Base-by-base conservation (phyloP, 2,329 filamentous ascomycete species). In the Talaromyces funiculosus region DNA sequence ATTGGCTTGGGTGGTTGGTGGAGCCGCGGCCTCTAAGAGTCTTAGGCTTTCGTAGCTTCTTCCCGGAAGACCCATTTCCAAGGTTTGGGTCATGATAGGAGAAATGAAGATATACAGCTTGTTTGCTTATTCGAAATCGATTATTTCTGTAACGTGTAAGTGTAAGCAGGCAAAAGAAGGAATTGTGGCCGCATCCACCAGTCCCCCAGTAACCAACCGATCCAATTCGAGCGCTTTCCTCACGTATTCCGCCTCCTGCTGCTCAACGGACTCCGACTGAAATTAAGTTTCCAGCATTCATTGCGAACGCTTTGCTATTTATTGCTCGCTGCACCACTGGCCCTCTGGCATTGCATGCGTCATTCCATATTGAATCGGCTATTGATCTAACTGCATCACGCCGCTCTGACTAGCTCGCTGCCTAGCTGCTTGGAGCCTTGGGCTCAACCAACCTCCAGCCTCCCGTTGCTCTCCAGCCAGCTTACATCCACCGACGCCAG, bases 391-490 rank as follows among this genome's bases (percentile, higher is more conserved):
- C n/a, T n/a, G n/a, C 22, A 43, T 43, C 40, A 43, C 40, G 45
- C 45, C 47, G 47, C 29, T 33, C n/a, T 29, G 43, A 35, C 47
- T 51, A 51, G 47, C 29, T 33, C 29, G 47, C 29, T 22, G 29
- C 33, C 47, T 51, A 51, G 47, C 45, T 31, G 6, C 45, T 18
- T 49, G 26, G 47, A 29, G n/a, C 43, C 29, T 33, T 51, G 45
- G n/a, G 20, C n/a, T n/a, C n/a, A n/a, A n/a, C n/a, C n/a, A n/a
- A n/a, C 16, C 47, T 51, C 47, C 47, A 51, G 47, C 47, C 47
- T 51, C 47, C 47, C 47, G 47, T 51, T 51, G 29, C 47, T 51
- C 47, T 51, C 47, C 29, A 51, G 47, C 26, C n/a, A n/a, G n/a
- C n/a, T n/a, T 51, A 18, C 29, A 33, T 51, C 47, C 47, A 51